Base-by-base conservation (phyloP, 805 yeast species). In the Yarrowia porcina region DNA sequence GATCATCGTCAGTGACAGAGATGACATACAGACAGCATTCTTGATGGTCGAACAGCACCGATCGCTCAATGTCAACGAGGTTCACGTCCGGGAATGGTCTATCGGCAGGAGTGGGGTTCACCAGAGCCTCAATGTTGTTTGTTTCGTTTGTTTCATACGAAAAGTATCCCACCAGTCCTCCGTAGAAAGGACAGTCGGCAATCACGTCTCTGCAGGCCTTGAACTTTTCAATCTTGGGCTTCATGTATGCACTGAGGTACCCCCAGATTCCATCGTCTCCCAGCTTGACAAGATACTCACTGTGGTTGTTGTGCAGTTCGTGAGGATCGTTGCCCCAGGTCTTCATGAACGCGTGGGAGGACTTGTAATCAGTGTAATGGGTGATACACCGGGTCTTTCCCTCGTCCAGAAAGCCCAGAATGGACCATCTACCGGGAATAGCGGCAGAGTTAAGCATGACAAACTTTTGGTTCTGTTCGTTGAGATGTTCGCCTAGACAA, bases 111-210 rank as follows among this genome's bases (percentile, higher is more conserved):
- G 83, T 77, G 2, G 80, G 66, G 33, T 79, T 76, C n/a, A 50
- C 73, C 42, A 81, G 67, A 3, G 73, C 71, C 17, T 36, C 64
- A 9, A 82, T 67, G 64, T 49, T 28, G 61, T 39, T 28, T 36
- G 61, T 13, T 20, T 56, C 61, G 39, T 56, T 56, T 15, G 61
- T 93, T 72, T 93, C 99, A 71, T 94, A 94, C 0, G 96, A 87
- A 11, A 94, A 73, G 42, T 87, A 78, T 4, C 99, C 99, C 62
- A 92, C 77, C 32, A 89, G 79, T 0, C 99, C 99, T n/a, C 99
- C 98, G 63, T 84, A 76, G 69, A 94, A 94, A 1, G 59, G 62
- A 23, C 63, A 38, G 12, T 80, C 68, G 61, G 79, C 71, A 0
- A 38, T 41, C 1, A 65, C 57, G 15, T 49, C 32, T 21, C 39